phyloP scores from a whole-genome alignment of 1,284 basidiomycete species.

The Sporisorium graminicola region DNA sequence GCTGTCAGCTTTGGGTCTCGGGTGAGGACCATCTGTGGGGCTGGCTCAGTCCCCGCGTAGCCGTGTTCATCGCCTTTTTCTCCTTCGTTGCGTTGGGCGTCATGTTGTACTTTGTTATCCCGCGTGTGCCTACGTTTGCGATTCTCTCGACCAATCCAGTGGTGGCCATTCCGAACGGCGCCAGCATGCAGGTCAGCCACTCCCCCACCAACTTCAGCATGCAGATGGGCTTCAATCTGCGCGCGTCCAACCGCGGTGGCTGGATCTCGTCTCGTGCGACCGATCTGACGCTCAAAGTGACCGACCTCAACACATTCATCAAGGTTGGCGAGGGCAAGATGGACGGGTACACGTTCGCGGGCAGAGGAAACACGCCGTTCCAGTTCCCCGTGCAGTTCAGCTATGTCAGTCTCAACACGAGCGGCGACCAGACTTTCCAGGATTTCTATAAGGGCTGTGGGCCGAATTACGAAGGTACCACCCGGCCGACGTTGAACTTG shows the following conservation, averaged over 20 bases:
- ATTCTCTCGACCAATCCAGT: slow-evolving; percentile 53
- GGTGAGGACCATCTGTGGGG: slow-evolving; percentile 58
- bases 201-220: slow-evolving; percentile 58
- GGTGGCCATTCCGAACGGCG: slow-evolving; percentile 52
- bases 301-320: slow-evolving; percentile 40
- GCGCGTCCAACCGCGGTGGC: slow-evolving; percentile 48
- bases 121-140: slow-evolving; percentile 59
- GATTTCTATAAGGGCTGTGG: slow-evolving; percentile 56
- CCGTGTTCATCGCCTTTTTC: slow-evolving; percentile 58
- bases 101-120: slow-evolving; percentile 63
- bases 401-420: slow-evolving; percentile 52
- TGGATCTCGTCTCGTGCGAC: slow-evolving; percentile 47
- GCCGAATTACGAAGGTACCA: slow-evolving; percentile 27
- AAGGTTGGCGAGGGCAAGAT: slow-evolving; percentile 52
- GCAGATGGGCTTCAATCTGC: slow-evolving; percentile 61
- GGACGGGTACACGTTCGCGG: slow-evolving; percentile 26
- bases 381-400: slow-evolving; percentile 54
- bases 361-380: slow-evolving; percentile 42
- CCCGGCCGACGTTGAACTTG: slow-evolving; percentile 50
- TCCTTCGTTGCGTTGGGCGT: slow-evolving; percentile 39
- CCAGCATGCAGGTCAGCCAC: slow-evolving; percentile 50
- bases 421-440: slow-evolving; percentile 57
- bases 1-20: slow-evolving; percentile 46
- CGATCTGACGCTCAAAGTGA: slow-evolving; percentile 47
- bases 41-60: slow-evolving; percentile 49